Conservation (phyloP, 2,329 filamentous ascomycete genomes). For the Plenodomus biglobosus region DNA sequence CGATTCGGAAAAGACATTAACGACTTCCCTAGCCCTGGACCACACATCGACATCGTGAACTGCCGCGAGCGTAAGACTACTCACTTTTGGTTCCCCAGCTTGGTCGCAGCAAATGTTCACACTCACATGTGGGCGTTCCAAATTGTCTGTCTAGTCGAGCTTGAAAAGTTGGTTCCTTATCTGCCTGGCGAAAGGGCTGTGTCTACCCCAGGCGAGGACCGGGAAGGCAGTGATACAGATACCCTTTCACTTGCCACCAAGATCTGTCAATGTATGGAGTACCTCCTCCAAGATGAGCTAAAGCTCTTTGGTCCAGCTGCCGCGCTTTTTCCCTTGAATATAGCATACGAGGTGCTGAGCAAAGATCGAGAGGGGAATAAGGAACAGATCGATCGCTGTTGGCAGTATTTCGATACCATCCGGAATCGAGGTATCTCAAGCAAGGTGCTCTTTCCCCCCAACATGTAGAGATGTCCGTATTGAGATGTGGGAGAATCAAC, state of each 20-base stretch:
- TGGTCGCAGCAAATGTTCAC: constrained; percentile 44
- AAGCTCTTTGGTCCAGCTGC: constrained; percentile 46
- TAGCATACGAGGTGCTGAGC: too few relatives aligned
- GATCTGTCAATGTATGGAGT: constrained; percentile 43
- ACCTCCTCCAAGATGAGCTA: constrained; percentile 46
- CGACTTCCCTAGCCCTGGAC: too few relatives aligned
- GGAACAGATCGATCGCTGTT: constrained; percentile 1
- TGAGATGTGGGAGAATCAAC: too few relatives aligned
- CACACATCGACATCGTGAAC: too few relatives aligned
- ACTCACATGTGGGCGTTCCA: constrained; percentile 47
- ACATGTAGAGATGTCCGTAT: not conserved
- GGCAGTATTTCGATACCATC: constrained; percentile 2
- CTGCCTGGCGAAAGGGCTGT: not conserved
- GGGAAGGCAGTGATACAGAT: too few relatives aligned
- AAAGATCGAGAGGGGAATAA: not conserved
- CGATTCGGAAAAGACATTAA: too few relatives aligned
- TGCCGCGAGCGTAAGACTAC: not conserved
- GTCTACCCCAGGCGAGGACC: too few relatives aligned
- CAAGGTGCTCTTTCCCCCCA: not conserved
- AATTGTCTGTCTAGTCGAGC: constrained; percentile 41
- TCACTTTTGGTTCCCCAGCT: constrained; percentile 37
- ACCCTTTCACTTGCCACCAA: constrained; percentile 20
- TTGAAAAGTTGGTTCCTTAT: constrained; percentile 17
- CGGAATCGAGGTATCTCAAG: constrained; percentile 1
- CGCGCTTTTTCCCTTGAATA: constrained; percentile 19